phyloP scores from a whole-genome alignment of 2,329 filamentous ascomycete genomes.

The Hypoxylon rubiginosum region DNA sequence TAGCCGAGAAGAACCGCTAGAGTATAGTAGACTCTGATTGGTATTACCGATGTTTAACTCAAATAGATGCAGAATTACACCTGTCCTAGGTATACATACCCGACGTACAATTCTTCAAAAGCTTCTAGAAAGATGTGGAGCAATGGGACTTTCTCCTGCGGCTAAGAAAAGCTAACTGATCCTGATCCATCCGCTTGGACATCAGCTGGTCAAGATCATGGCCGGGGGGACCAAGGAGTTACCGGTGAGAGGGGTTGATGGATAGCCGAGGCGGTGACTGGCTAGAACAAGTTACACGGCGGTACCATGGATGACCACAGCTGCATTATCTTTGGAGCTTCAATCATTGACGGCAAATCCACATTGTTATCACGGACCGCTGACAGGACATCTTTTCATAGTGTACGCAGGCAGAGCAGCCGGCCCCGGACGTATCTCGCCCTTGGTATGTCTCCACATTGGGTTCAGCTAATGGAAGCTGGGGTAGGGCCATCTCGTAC shows the following conservation, averaged over 20 bases:
- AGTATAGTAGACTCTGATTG: conserved; percentile 4
- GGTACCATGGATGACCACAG: not conserved
- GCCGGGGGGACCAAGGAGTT: conserved; percentile 9
- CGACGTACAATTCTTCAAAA: conserved; percentile 9
- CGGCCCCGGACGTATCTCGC: conserved; percentile 14
- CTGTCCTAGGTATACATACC: not conserved
- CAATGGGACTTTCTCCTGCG: conserved; percentile 18
- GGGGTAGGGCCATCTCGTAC: conserved; percentile 21
- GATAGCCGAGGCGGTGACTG: conserved; percentile 7
- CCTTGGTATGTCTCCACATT: conserved; percentile 16
- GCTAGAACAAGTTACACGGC: not conserved
- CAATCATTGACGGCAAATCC: conserved; percentile 6
- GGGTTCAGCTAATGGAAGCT: conserved; percentile 1
- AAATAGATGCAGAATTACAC: not conserved
- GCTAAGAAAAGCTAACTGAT: conserved; percentile 27
- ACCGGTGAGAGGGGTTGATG: conserved; percentile 5
- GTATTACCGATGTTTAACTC: not conserved
- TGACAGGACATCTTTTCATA: conserved; percentile 12
- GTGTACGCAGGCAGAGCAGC: conserved; percentile 7
- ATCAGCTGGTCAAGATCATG: conserved; percentile 19
- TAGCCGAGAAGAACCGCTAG: not conserved
- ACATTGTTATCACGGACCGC: conserved; percentile 19
- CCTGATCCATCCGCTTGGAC: conserved; percentile 16
- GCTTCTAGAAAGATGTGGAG: conserved; percentile 32
- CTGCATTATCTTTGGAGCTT: not conserved